Percentiles rank a stretch among this genome's conserved stretches.
phyloP scores from a whole-genome alignment of 2,329 filamentous ascomycete genomes.

The Calonectria multiphialidica region DNA sequence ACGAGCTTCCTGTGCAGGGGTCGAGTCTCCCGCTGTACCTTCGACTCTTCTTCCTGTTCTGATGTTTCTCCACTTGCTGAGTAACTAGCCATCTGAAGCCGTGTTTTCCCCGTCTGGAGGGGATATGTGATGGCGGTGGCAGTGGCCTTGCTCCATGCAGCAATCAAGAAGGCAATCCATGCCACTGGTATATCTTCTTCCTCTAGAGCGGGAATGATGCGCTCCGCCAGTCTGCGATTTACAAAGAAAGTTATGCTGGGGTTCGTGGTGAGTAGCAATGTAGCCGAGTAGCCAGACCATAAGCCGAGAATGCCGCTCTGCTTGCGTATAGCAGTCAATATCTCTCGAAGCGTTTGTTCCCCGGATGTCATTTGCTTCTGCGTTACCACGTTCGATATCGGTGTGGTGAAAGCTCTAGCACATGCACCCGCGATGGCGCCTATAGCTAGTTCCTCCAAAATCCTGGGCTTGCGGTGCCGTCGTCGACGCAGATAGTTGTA shows the following conservation, averaged over 20 bases:
- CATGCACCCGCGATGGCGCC: slow-evolving; percentile 81
- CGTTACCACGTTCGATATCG: slow-evolving; percentile 85
- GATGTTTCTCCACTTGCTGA: slow-evolving; percentile 17
- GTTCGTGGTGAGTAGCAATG: slow-evolving; percentile 84
- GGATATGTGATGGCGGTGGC: slow-evolving; percentile 87
- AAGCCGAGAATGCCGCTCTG: slow-evolving; percentile 82
- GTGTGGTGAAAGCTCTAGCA: slow-evolving; percentile 82
- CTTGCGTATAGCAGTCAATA: slow-evolving; percentile 71
- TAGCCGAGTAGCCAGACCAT: slow-evolving; percentile 90
- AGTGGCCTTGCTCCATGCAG: slow-evolving; percentile 82
- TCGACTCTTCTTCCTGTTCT: slow-evolving; percentile 21
- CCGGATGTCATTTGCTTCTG: slow-evolving; percentile 78
- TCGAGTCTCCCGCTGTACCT: not conserved
- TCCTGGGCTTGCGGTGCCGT: slow-evolving; percentile 62
- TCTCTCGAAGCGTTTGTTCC: slow-evolving; percentile 62
- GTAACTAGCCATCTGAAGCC: slow-evolving; percentile 73
- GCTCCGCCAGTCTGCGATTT: slow-evolving; percentile 77
- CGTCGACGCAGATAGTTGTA: slow-evolving; percentile 69
- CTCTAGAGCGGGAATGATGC: slow-evolving; percentile 64
- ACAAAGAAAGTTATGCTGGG: slow-evolving; percentile 89
- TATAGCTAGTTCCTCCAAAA: slow-evolving; percentile 79
- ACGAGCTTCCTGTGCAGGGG: slow-evolving; percentile 28
- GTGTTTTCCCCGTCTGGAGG: slow-evolving; percentile 85
- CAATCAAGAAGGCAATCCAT: slow-evolving; percentile 62
- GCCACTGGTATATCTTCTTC: slow-evolving; percentile 54